phyloP scores from a whole-genome alignment of 2,329 filamentous ascomycete species.

The Monosporascus sp. region DNA sequence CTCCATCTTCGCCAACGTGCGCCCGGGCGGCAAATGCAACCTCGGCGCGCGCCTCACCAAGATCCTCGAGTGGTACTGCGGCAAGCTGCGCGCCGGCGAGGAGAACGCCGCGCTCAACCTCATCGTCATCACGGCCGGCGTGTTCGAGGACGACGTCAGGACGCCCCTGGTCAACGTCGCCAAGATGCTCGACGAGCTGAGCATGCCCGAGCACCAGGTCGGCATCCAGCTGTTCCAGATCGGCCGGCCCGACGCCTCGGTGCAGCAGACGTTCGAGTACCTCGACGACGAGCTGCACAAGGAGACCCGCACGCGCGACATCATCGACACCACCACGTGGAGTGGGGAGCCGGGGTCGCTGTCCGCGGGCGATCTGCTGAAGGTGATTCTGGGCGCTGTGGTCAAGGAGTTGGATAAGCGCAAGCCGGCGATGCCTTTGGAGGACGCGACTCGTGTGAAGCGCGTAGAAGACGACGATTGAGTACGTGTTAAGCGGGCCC shows the following conservation, averaged over 20 bases:
- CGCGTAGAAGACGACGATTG: not conserved
- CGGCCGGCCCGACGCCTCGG: constrained; percentile 8
- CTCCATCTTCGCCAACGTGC: constrained; percentile 1
- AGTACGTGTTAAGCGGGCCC: too few relatives aligned
- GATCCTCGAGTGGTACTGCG: constrained; percentile 3
- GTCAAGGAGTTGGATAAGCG: constrained; percentile 16
- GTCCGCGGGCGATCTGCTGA: constrained; percentile 13
- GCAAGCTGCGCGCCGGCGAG: constrained; percentile 1
- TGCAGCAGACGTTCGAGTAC: constrained; percentile 12
- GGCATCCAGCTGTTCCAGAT: constrained; percentile 18
- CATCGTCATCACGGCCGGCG: constrained; percentile 4
- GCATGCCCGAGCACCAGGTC: constrained; percentile 15
- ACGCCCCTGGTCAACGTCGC: constrained; percentile 11
- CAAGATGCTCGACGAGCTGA: constrained; percentile 12
- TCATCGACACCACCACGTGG: constrained; percentile 12
- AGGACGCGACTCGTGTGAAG: not conserved
- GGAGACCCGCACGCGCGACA: constrained; percentile 13
- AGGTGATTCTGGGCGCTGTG: constrained; percentile 15
- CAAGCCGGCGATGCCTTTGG: constrained; percentile 5
- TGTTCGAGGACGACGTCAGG: constrained; percentile 14
- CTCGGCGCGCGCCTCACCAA: constrained; percentile 3
- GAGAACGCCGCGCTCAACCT: constrained; percentile 4
- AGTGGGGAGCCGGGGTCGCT: constrained; percentile 5
- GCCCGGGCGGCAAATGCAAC: constrained; percentile 1
- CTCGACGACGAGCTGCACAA: constrained; percentile 17